Percentiles rank a stretch among this genome's conserved stretches.
These are phyloP conservation scores for Jacaranda mimosifolia DNA, from an alignment of 257 asterid species.

Conservation along the genomic window DNA sequence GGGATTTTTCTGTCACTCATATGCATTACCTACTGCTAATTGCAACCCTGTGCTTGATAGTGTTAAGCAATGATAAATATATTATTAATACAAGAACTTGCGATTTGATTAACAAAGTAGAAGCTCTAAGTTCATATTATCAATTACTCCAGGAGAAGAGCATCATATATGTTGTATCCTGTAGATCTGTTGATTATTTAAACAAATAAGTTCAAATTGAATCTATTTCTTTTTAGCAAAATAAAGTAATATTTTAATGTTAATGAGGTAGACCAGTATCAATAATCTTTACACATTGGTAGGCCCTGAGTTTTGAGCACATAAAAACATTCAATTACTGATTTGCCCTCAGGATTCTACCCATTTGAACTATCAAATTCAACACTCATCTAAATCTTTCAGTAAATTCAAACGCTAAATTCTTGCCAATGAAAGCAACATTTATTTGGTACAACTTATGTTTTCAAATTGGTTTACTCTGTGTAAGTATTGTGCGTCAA, in stretches of 20 bases:
- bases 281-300: slow-evolving; percentile 42
- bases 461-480: slow-evolving; percentile 29
- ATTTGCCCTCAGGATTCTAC: slow-evolving; percentile 41
- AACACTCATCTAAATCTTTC: slow-evolving; percentile 23
- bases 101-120: too few species aligned
- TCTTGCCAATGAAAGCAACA: slow-evolving; percentile 48
- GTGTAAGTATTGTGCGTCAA: slow-evolving; percentile 45
- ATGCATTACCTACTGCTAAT: too few species aligned
- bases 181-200: not conserved
- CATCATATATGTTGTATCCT: not conserved
- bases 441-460: slow-evolving; percentile 84
- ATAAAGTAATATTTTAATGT: not conserved
- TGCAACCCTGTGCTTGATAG: too few species aligned
- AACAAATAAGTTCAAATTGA: slow-evolving; percentile 16
- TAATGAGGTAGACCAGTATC: slow-evolving; percentile 45
- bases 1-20: too few species aligned
- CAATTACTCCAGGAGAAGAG: too few species aligned
- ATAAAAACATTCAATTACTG: slow-evolving; percentile 35
- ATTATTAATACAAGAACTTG: not conserved
- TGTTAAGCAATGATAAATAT: not conserved
- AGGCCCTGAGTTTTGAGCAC: slow-evolving; percentile 36
- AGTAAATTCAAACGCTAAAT: slow-evolving; percentile 41
- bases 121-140: too few species aligned
- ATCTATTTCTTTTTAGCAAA: slow-evolving; percentile 21
- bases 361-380: not conserved